Evolutionary conservation across 805 yeast species (phyloP).

Genomic region (Myxozyma melibiosi): DNA sequence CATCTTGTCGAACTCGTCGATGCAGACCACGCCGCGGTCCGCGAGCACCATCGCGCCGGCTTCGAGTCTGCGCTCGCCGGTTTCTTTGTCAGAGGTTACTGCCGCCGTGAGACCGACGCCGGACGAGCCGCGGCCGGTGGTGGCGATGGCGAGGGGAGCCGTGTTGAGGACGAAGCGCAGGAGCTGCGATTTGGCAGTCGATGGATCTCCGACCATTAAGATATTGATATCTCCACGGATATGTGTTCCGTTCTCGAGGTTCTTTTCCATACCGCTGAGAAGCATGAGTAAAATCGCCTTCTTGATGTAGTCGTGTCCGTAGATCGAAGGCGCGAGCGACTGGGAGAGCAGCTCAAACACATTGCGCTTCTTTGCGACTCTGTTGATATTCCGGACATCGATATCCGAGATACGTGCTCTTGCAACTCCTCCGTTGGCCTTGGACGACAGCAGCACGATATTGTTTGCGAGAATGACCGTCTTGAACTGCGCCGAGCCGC

Average conservation of each 20-base stretch:
- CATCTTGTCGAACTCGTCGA: constrained; percentile 99
- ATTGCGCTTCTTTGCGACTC: constrained; percentile 66
- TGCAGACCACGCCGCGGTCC: constrained; percentile 95
- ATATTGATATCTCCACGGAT: constrained; percentile 97
- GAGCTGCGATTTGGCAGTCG: constrained; percentile 97
- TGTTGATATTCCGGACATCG: constrained; percentile 85
- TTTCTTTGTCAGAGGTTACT: constrained; percentile 92
- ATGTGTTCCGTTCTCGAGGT: constrained; percentile 91
- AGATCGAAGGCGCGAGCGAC: constrained; percentile 94
- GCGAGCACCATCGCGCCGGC: constrained; percentile 99
- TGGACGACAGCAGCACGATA: constrained; percentile 82
- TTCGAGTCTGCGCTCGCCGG: constrained; percentile 94
- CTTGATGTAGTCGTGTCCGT: constrained; percentile 88
- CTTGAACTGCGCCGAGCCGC: constrained; percentile 65
- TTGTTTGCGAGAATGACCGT: constrained; percentile 88
- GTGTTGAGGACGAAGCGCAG: constrained; percentile 92
- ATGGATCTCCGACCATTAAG: constrained; percentile 97
- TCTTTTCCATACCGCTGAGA: constrained; percentile 92
- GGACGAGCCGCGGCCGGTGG: constrained; percentile 99
- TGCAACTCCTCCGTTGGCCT: constrained; percentile 79
- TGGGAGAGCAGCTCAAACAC: constrained; percentile 78
- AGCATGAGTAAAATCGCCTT: constrained; percentile 88
- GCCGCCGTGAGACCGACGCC: constrained; percentile 99
- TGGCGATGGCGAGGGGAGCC: constrained; percentile 93
- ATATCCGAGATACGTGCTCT: constrained; percentile 68